Evolutionary conservation across 1,284 basidiomycete genomes (phyloP).

Genomic region (Abortiporus biennis): DNA sequence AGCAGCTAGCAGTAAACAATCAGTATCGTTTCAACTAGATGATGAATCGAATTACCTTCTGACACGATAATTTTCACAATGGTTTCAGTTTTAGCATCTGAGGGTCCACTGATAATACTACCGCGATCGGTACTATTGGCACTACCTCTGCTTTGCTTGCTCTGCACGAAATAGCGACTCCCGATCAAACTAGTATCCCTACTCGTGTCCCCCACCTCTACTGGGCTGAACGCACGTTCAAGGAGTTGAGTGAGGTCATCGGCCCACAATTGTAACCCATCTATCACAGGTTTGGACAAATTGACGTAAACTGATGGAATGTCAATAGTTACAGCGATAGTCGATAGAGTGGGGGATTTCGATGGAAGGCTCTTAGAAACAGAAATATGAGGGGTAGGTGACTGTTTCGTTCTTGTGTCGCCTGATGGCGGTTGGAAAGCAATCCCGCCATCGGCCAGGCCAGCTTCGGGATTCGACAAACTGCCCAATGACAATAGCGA

Average conservation of each 20-base stretch:
- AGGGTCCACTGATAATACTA: conserved; percentile 16
- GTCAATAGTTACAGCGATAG: conserved; percentile 43
- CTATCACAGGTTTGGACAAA: conserved; percentile 59
- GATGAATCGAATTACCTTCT: conserved; percentile 41
- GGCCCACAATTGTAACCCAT: conserved; percentile 79
- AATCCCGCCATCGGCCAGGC: neutral
- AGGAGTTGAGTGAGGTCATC: conserved; percentile 77
- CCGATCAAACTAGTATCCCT: conserved; percentile 73
- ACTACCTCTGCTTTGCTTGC: conserved; percentile 36
- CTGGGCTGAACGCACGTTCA: conserved; percentile 28
- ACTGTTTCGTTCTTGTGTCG: neutral
- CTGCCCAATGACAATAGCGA: conserved; percentile 2
- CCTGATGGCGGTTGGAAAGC: neutral
- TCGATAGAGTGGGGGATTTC: conserved; percentile 15
- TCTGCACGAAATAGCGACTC: conserved; percentile 72
- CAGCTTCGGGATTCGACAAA: neutral
- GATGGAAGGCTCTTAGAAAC: conserved; percentile 8
- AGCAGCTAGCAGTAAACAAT: conserved; percentile 30
- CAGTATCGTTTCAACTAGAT: conserved; percentile 4
- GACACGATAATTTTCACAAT: conserved; percentile 48
- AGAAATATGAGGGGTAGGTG: conserved; percentile 6
- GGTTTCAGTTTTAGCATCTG: conserved; percentile 31
- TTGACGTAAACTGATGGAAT: conserved; percentile 64
- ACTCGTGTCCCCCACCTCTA: conserved; percentile 29
- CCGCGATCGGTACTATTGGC: conserved; percentile 29